phyloP scores from a whole-genome alignment of 225 moss, liverwort and hornwort genomes.

The Polytrichum formosum region DNA sequence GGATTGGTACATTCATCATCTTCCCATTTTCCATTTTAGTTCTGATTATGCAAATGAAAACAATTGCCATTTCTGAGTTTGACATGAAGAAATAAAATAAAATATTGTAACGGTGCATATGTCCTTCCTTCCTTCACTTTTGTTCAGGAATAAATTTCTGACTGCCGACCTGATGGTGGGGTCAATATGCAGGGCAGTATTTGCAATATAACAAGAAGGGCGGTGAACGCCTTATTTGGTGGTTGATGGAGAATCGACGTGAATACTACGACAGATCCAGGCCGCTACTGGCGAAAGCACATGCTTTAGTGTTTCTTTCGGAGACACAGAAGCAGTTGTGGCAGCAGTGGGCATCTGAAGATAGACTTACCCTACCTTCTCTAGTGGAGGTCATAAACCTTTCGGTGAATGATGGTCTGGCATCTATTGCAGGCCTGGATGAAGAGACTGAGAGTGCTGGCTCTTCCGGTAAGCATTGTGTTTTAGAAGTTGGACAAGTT shows the following conservation, averaged over 20 bases:
- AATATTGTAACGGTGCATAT: no score
- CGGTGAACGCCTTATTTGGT: constrained; percentile 65
- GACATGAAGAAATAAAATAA: no score
- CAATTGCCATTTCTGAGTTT: no score
- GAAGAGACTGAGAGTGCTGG: constrained; percentile 18
- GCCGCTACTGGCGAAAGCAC: constrained; percentile 44
- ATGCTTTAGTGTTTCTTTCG: constrained; percentile 56
- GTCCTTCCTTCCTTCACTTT: not conserved
- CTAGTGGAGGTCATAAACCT: constrained; percentile 41
- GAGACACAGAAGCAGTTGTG: constrained; percentile 53
- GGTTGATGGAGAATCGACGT: constrained; percentile 85
- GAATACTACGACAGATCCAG: constrained; percentile 71
- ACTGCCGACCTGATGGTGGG: constrained; percentile 15
- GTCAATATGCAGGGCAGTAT: constrained; percentile 48
- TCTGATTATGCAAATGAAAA: no score
- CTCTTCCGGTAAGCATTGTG: constrained; percentile 19
- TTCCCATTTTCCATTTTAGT: not conserved
- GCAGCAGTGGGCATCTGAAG: constrained; percentile 59
- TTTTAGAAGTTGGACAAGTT: not conserved
- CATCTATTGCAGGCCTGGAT: constrained; percentile 44
- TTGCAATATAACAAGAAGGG: constrained; percentile 40
- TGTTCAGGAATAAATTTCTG: not conserved
- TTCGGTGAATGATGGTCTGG: constrained; percentile 57
- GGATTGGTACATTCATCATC: constrained; percentile 41
- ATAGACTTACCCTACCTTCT: constrained; percentile 43